Evolutionary conservation across 2,329 filamentous ascomycete genomes (phyloP), one percentile per base, ranked within the genome.

Genomic region (Cladosporium austrohemisphaericum): DNA sequence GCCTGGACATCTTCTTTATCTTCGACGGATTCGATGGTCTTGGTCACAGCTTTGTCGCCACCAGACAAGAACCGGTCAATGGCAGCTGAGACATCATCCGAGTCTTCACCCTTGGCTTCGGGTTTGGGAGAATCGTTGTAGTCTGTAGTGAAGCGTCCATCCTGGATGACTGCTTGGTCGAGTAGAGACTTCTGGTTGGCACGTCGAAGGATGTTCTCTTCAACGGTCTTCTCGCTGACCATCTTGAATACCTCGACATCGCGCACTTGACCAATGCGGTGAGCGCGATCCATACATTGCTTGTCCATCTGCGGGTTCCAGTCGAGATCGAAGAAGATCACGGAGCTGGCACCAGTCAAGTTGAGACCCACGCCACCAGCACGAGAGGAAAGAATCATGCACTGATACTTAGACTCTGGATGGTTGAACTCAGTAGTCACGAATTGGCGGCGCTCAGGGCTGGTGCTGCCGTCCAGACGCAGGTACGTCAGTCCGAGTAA

Each of bases 241-340:
- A 77, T 74, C 51, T 76, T 89, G 71, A 97, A 98, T 52, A 98
- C 97, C 67, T 97, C 92, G 25, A 98, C 93, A 65, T 98, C 93
- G 23, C 93, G 85, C 1, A 93, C 97, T 68, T 98, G 93, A 1
- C 93, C 93, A 58, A 98, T 98, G 57, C 93, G 88, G 71, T 98
- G 93, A 61, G 89, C 94, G 61, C 93, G 83, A 67, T 98, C 94
- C 71, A 98, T 94, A 62, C 93, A 98, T 69, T 98, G 93, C 69
- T 95, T 95, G 73, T 98, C 93, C 93, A 98, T 98, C 44, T 94
- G 93, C 0, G 93, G 93, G 62, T 98, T 98, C 94, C 94, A 98
- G 66, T 98, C 93, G 52, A 97, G 84, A 63, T 98, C 93, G 70
- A 97, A 98, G 69, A 98, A 98, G 57, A 98, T 96, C 61, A 98